phyloP scores from a whole-genome alignment of 2,329 filamentous ascomycete genomes.

The Paraphoma chrysanthemicola region DNA sequence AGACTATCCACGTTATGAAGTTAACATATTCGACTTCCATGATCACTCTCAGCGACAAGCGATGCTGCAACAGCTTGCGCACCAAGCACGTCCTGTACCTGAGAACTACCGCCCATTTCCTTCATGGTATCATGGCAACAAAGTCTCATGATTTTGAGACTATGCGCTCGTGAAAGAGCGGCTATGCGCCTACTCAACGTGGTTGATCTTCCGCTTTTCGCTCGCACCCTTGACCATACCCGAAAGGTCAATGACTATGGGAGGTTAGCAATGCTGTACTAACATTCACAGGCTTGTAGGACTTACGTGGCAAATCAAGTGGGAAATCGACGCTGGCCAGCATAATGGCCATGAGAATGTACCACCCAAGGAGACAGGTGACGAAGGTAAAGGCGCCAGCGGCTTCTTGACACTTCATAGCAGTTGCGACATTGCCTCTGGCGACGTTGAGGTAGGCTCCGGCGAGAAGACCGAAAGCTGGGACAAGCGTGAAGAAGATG shows the following conservation, averaged over 20 bases:
- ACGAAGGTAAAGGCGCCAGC: slow-evolving; percentile 60
- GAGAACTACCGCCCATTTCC: no score
- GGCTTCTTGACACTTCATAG: slow-evolving; percentile 42
- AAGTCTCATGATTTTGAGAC: background rate
- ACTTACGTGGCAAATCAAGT: slow-evolving; percentile 54
- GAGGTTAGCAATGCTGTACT: slow-evolving; percentile 3
- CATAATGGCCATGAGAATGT: slow-evolving; percentile 62
- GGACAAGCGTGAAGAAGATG: slow-evolving; percentile 70
- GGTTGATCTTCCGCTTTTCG: slow-evolving; percentile 37
- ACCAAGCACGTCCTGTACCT: background rate
- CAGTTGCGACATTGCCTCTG: slow-evolving; percentile 42
- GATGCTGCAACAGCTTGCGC: background rate
- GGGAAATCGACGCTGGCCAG: slow-evolving; percentile 62
- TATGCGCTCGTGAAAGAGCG: background rate
- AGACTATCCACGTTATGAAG: background rate
- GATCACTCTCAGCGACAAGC: no score
- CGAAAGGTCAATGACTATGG: slow-evolving; percentile 54
- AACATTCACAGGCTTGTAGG: background rate
- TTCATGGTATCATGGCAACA: background rate
- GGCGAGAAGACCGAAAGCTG: slow-evolving; percentile 66
- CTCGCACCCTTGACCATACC: slow-evolving; percentile 54
- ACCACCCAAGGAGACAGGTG: slow-evolving; percentile 58
- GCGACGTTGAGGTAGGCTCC: slow-evolving; percentile 67
- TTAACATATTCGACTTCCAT: background rate
- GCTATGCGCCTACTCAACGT: slow-evolving; percentile 20